Base-by-base conservation (phyloP, 331 rosid genomes). In the Quercus lobata region DNA sequence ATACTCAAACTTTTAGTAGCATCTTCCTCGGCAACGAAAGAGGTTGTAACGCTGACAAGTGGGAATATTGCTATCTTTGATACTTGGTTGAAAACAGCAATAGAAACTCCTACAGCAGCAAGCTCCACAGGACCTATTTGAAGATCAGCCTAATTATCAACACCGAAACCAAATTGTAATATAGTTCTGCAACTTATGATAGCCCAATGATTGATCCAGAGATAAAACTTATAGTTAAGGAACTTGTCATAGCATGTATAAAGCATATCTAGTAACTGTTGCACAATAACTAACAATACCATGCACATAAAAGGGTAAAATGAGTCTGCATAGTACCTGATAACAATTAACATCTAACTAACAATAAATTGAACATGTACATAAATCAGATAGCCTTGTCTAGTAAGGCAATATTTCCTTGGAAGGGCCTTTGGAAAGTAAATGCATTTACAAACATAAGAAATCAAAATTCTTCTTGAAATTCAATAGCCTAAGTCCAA, bases 1-100 rank as follows among this genome's bases (percentile, higher is more conserved):
- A 84, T 77, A 21, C 72, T 84, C 25, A 37, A 87, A 32, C 81
- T 77, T 32, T 76, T 81, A 0, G 82, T 71, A 72, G 89, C 53
- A 76, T 89, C 97, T 87, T 93, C 97, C 85, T 93, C 97, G 1
- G 97, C 97, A 72, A 92, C 97, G 66, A 92, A 92, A 80, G 97
- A 92, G 46, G 97, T 91, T 30, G 96, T 92, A 78, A 91, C 82
- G 73, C 97, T 93, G 58, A 93, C 97, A 21, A 93, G 92, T 0
- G 97, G 97, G 75, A 93, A 91, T 73, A 93, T 93, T n/a, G 96
- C 92, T 0, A 93, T 89, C 79, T 91, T 81, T 19, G 97, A 93
- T 37, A 78, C 97, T 87, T 93, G 97, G 82, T 93, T 93, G 83
- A 93, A 93, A 77, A 93, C 77, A 71, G 97, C 97, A 83, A 93